Percentiles rank a stretch among this genome's conserved stretches.
Conservation (phyloP, 2,329 filamentous ascomycete species). For the Cadophora sp. region DNA sequence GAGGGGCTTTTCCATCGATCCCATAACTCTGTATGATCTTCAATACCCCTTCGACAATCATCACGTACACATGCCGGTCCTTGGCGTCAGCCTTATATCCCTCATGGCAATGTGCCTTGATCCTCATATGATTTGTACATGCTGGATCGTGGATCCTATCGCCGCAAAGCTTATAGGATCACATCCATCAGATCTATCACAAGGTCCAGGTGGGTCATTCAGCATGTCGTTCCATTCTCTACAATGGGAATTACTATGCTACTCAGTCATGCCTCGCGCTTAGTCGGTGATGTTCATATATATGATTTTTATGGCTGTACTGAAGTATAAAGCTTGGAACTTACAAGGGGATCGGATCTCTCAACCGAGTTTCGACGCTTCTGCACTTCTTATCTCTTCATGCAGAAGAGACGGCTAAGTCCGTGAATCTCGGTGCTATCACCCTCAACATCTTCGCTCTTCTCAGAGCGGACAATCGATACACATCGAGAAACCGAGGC, state of each 20-base stretch:
- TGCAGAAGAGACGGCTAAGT: background rate
- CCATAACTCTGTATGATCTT: background rate
- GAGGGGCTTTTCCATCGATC: background rate
- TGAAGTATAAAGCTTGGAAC: background rate
- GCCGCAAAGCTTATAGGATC: background rate
- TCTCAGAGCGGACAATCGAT: background rate
- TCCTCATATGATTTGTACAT: background rate
- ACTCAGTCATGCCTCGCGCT: background rate
- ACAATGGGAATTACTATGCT: background rate
- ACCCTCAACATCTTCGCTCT: background rate
- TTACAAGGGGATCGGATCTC: background rate
- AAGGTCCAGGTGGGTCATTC: background rate
- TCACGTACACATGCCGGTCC: conserved; percentile 7
- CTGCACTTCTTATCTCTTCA: background rate
- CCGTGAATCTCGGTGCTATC: background rate
- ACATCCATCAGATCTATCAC: background rate
- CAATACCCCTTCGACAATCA: background rate
- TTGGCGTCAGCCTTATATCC: conserved; percentile 9
- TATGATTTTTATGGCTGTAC: background rate
- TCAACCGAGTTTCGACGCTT: background rate
- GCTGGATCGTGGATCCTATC: background rate
- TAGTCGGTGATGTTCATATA: background rate
- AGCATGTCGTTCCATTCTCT: background rate
- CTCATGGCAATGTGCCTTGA: background rate
- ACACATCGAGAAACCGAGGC: background rate